Base-by-base conservation (phyloP, 176 grass and related monocot genomes). In the Ensete ventricosum region DNA sequence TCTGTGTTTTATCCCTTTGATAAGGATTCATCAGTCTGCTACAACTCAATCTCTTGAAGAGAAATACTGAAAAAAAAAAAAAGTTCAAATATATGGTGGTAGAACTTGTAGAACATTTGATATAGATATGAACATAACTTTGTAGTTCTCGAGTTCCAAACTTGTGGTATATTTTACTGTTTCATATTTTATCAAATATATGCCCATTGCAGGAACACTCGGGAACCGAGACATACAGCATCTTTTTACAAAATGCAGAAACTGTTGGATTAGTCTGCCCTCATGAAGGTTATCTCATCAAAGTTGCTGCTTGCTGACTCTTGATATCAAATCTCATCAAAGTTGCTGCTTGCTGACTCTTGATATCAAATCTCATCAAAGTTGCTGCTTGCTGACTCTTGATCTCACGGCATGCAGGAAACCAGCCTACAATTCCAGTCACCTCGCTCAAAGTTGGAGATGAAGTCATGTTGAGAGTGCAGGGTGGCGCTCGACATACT, bases 181-280 rank as follows among this genome's bases (percentile, higher is more conserved):
- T 43, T 43, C 34, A 43, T 43, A 6, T 43, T 6, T 43, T 21
- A 50, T 70, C 19, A 6, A 5, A 17, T 13, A 17, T 13, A 29
- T 76, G 12, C 12, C 50, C 22, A 0, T 72, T 52, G 71, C 77
- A 86, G 85, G 85, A 92, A 64, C 82, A 62, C 25, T 72, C 73
- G 52, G 84, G 94, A 69, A 75, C 82, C 63, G 86, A 88, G 59
- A 98, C 78, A 2, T 87, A 91, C 75, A 98, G 75, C 75, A 93
- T 98, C 82, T 93, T 98, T 77, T 82, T 98, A 26, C 94, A 98
- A 69, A 98, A 98, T 78, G 90, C 90, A 73, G 94, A 98, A 49
- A 98, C 94, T 25, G 94, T 98, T 78, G 94, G 88, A 69, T 86
- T 98, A 78, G 84, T 98, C 43, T 80, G 64, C 13, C 75, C 81